Evolutionary conservation across 169 alveolate genomes (phyloP).

Genomic region (Plasmodium vivax): DNA sequence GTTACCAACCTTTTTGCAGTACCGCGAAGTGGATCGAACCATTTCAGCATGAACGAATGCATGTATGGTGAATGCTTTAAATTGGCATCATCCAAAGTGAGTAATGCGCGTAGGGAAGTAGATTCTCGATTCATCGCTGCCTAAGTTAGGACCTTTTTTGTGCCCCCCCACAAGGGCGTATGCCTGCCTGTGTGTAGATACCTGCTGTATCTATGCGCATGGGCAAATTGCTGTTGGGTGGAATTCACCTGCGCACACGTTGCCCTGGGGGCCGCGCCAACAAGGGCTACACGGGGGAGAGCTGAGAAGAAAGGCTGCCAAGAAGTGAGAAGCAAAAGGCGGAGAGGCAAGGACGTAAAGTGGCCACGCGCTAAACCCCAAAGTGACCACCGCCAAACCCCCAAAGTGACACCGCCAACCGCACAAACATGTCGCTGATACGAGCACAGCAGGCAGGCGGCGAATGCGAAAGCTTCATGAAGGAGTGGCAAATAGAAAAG

Average conservation of each 20-base stretch:
- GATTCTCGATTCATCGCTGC: background rate
- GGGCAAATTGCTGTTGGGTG: background rate
- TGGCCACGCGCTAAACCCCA: background rate
- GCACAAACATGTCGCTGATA: constrained; percentile 48
- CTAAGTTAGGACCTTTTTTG: background rate
- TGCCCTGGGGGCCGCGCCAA: background rate
- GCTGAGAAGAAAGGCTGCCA: too few species aligned
- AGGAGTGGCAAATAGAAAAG: constrained; percentile 47
- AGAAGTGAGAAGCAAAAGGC: background rate
- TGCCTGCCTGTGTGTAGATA: background rate
- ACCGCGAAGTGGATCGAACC: background rate
- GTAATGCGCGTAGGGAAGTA: background rate
- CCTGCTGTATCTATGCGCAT: background rate
- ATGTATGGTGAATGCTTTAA: background rate
- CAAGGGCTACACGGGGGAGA: background rate
- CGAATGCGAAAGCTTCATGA: constrained; percentile 20
- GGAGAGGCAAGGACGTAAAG: background rate
- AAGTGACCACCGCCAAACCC: background rate
- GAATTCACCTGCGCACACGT: background rate
- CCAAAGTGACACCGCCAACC: background rate
- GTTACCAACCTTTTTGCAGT: background rate
- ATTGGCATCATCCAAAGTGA: background rate
- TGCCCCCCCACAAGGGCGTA: background rate
- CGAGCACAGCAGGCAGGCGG: background rate
- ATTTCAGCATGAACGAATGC: background rate